Base-by-base conservation (phyloP, 495 filamentous ascomycete genomes). In the Xylaria flabelliformis region DNA sequence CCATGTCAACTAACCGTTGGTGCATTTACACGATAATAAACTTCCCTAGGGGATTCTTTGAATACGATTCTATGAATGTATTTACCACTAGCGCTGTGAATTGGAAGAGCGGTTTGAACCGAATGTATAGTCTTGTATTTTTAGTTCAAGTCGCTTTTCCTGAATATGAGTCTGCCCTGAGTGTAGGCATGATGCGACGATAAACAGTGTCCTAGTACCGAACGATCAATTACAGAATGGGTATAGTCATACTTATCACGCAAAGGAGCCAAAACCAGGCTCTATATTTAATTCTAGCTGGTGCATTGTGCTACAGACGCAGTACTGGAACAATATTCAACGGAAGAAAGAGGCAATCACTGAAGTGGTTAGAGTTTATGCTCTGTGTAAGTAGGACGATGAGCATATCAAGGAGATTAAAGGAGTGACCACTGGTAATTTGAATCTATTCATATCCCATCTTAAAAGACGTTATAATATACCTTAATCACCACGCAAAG, bases 31-130 rank as follows among this genome's bases (percentile, higher is more conserved):
- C 61, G 61, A 19, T 19, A 46, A 41, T 29, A 29, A 29, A 29
- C 2, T 1, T 2, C 26, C 26, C 15, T 79, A n/a, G n/a, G n/a
- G n/a, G n/a, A n/a, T n/a, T n/a, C n/a, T n/a, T n/a, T n/a, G n/a
- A n/a, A n/a, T n/a, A n/a, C n/a, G n/a, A n/a, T n/a, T n/a, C n/a
- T n/a, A n/a, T n/a, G n/a, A n/a, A n/a, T n/a, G n/a, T 87, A 39
- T 80, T 80, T 46, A 76, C 77, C 12, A 79, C 84, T 73, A 87
- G 88, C 2, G 74, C 76, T 0, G 82, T 89, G 1, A 79, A 75
- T 24, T 90, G 88, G 89, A 88, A 90, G 76, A 84, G 83, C 63
- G 85, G 24, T n/a, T n/a, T n/a, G n/a, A n/a, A n/a, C n/a, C n/a
- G n/a, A n/a, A n/a, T n/a, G n/a, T n/a, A n/a, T n/a, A n/a, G n/a